phyloP scores from a whole-genome alignment of 495 filamentous ascomycete genomes.

The Xylaria venustula region DNA sequence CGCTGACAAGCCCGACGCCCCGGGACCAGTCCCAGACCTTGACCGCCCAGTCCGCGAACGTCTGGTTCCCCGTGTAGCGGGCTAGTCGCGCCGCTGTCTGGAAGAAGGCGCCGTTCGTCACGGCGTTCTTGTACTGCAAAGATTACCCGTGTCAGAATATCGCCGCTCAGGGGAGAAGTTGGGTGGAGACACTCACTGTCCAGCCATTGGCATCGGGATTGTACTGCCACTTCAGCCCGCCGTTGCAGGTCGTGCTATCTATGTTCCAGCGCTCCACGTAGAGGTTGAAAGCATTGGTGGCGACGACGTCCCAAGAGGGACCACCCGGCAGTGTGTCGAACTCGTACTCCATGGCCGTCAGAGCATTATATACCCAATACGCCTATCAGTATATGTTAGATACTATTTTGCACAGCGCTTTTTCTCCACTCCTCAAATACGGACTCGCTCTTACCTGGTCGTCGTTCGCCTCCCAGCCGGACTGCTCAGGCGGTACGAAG shows the following conservation, averaged over 20 bases:
- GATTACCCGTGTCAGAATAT: background rate
- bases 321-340: slow-evolving; percentile 44
- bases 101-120: slow-evolving; percentile 77
- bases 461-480: slow-evolving; percentile 74
- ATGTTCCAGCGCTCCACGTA: slow-evolving; percentile 66
- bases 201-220: slow-evolving; percentile 75
- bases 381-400: slow-evolving; percentile 6
- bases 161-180: background rate
- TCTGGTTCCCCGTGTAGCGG: slow-evolving; percentile 71
- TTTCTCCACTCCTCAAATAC: background rate
- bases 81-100: slow-evolving; percentile 74
- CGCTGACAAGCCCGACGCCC: slow-evolving; percentile 58
- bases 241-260: slow-evolving; percentile 65
- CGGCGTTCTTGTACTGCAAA: slow-evolving; percentile 66
- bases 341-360: slow-evolving; percentile 75
- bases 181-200: slow-evolving; percentile 26
- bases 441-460: slow-evolving; percentile 59
- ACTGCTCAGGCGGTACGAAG: slow-evolving; percentile 79
- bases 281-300: slow-evolving; percentile 73
- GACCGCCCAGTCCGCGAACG: slow-evolving; percentile 71
- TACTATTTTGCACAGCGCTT: background rate
- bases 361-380: slow-evolving; percentile 80
- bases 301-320: slow-evolving; percentile 71
- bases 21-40: slow-evolving; percentile 70
- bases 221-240: slow-evolving; percentile 86